Evolutionary conservation across 2,329 filamentous ascomycete genomes (phyloP).

Genomic region (Chrysosporium queenslandicum): DNA sequence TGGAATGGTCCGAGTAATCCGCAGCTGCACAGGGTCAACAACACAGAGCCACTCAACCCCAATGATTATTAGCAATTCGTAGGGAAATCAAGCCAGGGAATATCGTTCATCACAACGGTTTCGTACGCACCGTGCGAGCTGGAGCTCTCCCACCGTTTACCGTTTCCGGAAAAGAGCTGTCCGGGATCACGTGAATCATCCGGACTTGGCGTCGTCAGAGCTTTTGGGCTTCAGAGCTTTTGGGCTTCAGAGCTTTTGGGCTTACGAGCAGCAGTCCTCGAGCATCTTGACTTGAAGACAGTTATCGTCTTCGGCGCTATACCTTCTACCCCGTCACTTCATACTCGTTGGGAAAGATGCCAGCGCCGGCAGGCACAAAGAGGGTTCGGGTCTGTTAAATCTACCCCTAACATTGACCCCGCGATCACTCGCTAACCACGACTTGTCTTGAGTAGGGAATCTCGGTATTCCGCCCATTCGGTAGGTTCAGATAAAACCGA

Average conservation of each 20-base stretch:
- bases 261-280: no score
- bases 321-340: neutral
- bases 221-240: no score
- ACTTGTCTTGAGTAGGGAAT: constrained; percentile 28
- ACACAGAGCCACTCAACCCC: neutral
- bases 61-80: neutral
- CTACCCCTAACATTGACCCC: neutral
- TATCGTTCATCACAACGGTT: neutral
- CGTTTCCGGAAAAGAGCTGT: neutral
- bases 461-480: constrained; percentile 40
- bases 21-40: neutral
- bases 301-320: no score
- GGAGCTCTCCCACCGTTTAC: neutral
- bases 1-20: neutral
- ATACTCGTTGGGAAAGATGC: constrained; percentile 32
- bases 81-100: neutral
- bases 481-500: constrained; percentile 20
- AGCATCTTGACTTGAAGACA: no score
- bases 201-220: no score
- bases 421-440: constrained; percentile 19
- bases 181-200: constrained; percentile 4
- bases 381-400: constrained; percentile 40
- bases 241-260: no score
- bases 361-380: constrained; percentile 45
- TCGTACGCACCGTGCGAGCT: neutral